A percentile compares a stretch with the other conserved stretches of the same genome.
These are phyloP conservation scores for Penicillium sp. DNA, from an alignment of 2,329 filamentous ascomycete species.

Conservation along the genomic window DNA sequence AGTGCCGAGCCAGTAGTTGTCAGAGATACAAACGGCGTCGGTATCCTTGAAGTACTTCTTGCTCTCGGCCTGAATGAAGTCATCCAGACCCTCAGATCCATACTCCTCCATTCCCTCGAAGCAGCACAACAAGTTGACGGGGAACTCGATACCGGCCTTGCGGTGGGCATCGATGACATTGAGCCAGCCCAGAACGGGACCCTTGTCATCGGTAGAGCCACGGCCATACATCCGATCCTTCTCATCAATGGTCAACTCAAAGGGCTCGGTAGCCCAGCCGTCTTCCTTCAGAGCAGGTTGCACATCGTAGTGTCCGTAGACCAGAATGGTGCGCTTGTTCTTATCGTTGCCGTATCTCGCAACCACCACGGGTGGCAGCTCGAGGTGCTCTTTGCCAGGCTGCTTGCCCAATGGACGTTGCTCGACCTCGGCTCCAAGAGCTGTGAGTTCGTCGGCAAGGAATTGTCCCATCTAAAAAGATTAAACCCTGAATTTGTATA, in stretches of 20 bases:
- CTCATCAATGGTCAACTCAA: conserved; percentile 80
- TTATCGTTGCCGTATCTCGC: conserved; percentile 89
- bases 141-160: conserved; percentile 89
- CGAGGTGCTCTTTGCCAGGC: conserved; percentile 83
- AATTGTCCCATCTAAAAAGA: conserved; percentile 77
- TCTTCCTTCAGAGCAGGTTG: conserved; percentile 92
- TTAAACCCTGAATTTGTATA: not conserved
- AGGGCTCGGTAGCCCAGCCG: conserved; percentile 94
- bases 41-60: conserved; percentile 94
- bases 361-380: conserved; percentile 88
- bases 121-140: conserved; percentile 98
- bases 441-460: conserved; percentile 77
- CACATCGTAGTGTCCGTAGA: conserved; percentile 98
- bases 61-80: conserved; percentile 86
- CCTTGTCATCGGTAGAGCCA: conserved; percentile 96
- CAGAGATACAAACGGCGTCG: conserved; percentile 95
- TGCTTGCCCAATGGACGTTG: conserved; percentile 86
- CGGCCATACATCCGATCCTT: conserved; percentile 95
- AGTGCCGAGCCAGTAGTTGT: conserved; percentile 99
- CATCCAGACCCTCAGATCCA: conserved; percentile 92
- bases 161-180: conserved; percentile 98
- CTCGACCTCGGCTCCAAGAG: conserved; percentile 83
- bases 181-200: conserved; percentile 93
- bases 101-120: conserved; percentile 99
- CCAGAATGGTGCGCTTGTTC: conserved; percentile 89